These are phyloP conservation scores for Vigna radiata DNA, from an alignment of 306 rosid genomes.

Conservation along the genomic window DNA sequence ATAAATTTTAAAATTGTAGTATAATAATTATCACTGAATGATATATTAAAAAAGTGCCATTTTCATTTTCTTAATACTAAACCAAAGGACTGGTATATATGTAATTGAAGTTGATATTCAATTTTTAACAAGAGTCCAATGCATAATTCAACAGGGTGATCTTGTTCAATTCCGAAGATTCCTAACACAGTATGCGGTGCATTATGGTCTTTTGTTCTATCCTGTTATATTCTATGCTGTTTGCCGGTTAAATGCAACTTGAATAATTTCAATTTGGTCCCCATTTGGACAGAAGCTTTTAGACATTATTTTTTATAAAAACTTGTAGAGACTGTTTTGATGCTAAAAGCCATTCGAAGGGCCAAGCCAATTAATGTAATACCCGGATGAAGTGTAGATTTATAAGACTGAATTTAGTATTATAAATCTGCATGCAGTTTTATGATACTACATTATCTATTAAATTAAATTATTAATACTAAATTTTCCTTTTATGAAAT, in stretches of 20 bases:
- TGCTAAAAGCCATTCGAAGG: too few species aligned
- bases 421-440: not conserved
- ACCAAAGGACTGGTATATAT: not conserved
- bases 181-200: not conserved
- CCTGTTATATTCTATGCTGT: not conserved
- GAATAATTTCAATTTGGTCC: conserved; percentile 27
- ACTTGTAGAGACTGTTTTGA: too few species aligned
- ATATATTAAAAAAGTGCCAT: not conserved
- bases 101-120: not conserved
- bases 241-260: not conserved
- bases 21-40: not conserved
- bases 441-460: not conserved
- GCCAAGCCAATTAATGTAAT: too few species aligned
- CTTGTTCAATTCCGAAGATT: not conserved
- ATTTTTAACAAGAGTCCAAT: not conserved
- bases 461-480: conserved; percentile 13
- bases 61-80: not conserved
- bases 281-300: not conserved
- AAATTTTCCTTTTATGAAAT: conserved; percentile 39
- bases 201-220: not conserved
- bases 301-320: conserved; percentile 6
- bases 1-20: not conserved
- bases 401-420: not conserved
- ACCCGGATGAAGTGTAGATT: too few species aligned
- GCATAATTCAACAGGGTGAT: not conserved